phyloP scores from a whole-genome alignment of 148 eudicot genomes.

The Amaranthus palmeri region DNA sequence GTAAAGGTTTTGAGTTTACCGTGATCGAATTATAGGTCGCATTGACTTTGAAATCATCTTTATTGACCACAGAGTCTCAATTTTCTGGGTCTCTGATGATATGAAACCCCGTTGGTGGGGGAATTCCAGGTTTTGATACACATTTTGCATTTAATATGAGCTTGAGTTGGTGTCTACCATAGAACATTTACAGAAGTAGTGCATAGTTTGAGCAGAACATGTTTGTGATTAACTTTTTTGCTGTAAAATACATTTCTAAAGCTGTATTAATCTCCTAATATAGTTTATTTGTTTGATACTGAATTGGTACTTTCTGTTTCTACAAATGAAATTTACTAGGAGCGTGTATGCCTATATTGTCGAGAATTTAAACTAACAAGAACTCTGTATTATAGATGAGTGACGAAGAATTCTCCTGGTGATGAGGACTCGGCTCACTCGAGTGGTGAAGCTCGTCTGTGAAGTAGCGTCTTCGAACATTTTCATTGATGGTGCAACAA shows the following conservation, averaged over 20 bases:
- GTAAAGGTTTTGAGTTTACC: no score
- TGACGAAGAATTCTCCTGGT: constrained; percentile 28
- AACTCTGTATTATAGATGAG: constrained; percentile 23
- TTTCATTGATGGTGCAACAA: constrained; percentile 20
- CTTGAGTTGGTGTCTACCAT: no score
- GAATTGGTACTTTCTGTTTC: constrained; percentile 6
- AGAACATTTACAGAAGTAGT: background rate
- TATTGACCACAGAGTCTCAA: no score
- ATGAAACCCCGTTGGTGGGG: background rate
- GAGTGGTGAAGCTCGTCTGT: constrained; percentile 16
- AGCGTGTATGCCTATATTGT: constrained; percentile 14
- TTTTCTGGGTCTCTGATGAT: background rate
- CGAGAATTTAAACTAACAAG: constrained; percentile 27
- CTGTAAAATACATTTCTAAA: background rate
- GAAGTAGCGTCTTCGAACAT: constrained; percentile 28
- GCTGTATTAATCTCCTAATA: constrained; percentile 8
- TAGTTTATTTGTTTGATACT: constrained; percentile 11
- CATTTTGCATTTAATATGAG: background rate
- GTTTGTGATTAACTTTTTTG: background rate
- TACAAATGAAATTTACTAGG: constrained; percentile 26
- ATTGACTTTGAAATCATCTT: background rate
- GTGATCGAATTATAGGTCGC: background rate
- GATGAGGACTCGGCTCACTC: no score
- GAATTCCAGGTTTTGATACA: background rate
- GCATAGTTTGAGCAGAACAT: background rate